These are phyloP conservation scores for Myochromella boudieri DNA, from an alignment of 768 basidiomycete genomes.

Conservation along the genomic window DNA sequence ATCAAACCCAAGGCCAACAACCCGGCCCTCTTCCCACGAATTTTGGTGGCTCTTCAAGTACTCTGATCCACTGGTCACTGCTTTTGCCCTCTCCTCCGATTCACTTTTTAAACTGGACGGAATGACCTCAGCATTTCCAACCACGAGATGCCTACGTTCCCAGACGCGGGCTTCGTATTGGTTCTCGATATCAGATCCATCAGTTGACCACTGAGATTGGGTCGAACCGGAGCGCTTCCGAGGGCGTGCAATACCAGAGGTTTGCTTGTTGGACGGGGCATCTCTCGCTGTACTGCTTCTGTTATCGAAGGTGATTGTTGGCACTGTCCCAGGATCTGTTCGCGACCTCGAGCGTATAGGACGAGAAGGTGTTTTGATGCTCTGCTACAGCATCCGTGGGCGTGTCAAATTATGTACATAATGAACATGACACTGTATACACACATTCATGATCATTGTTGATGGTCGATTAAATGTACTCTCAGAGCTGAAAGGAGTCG, in stretches of 20 bases:
- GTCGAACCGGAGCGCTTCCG: constrained; percentile 21
- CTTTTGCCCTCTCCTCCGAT: constrained; percentile 16
- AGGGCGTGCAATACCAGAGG: constrained; percentile 36
- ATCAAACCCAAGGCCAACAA: constrained; percentile 13
- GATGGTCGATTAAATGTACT: constrained; percentile 16
- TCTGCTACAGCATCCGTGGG: constrained; percentile 1
- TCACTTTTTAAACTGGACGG: constrained; percentile 43
- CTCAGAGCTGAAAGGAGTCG: constrained; percentile 6
- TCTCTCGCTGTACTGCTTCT: no score
- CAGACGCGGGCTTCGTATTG: constrained; percentile 37
- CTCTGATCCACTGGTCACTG: background rate
- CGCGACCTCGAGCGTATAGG: constrained; percentile 29
- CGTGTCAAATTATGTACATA: background rate
- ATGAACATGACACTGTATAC: background rate
- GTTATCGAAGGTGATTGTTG: background rate
- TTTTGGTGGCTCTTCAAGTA: background rate
- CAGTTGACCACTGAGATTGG: constrained; percentile 22
- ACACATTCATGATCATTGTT: constrained; percentile 20
- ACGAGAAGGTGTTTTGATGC: constrained; percentile 6
- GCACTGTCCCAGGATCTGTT: constrained; percentile 31
- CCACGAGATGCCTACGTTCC: constrained; percentile 41
- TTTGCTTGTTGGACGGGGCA: constrained; percentile 1
- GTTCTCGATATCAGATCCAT: constrained; percentile 46
- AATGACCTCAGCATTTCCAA: constrained; percentile 44
- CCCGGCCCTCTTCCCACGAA: background rate